A percentile compares a stretch with the other conserved stretches of the same genome.
phyloP scores from a whole-genome alignment of 441 rosid genomes.

The Pelargonium cotyledonis region DNA sequence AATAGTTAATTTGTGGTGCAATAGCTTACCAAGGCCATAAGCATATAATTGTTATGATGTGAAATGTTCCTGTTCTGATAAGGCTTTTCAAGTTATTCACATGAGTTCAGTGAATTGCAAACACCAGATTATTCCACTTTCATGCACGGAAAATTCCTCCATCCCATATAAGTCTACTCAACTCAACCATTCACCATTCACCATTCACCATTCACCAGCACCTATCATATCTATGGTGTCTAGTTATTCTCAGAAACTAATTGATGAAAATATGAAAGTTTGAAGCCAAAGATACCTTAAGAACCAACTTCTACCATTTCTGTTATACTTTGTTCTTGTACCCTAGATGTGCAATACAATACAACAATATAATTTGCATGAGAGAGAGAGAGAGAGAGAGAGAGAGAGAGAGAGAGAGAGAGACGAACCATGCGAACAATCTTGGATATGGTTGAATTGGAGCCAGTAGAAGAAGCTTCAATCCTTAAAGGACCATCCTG shows the following conservation, averaged over 20 bases:
- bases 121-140: not conserved
- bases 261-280: constrained; percentile 2
- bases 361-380: not conserved
- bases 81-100: not conserved
- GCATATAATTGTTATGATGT: not conserved
- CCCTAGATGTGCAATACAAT: not conserved
- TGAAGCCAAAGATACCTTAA: not conserved
- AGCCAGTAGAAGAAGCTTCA: constrained; percentile 76
- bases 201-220: not conserved
- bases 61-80: not conserved
- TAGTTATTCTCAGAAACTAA: not conserved
- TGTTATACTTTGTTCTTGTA: not conserved
- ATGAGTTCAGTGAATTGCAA: not conserved
- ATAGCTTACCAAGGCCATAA: not conserved
- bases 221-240: not conserved
- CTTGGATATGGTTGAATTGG: constrained; percentile 82
- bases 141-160: not conserved
- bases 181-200: no score
- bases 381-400: no score
- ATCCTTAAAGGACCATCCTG: constrained; percentile 97
- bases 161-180: not conserved
- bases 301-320: not conserved
- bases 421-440: constrained; percentile 74
- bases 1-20: no score
- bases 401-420: constrained; percentile 3